Evolutionary conservation across 2,329 filamentous ascomycete species (phyloP).

Genomic region (Ophiostoma sp.): DNA sequence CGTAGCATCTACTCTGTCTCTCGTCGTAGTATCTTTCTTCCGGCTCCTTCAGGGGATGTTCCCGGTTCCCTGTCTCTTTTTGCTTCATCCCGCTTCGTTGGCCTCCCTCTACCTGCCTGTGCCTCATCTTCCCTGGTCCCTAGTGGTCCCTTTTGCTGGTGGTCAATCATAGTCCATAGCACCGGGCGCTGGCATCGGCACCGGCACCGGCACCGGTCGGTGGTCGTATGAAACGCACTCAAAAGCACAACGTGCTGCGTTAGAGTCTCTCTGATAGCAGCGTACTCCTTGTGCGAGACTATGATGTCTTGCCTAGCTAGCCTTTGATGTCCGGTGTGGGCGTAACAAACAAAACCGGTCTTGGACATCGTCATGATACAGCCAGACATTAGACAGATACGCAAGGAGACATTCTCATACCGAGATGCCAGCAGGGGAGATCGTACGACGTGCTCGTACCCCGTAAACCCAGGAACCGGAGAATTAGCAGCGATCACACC

Average conservation of each 20-base stretch:
- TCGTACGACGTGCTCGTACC: neutral
- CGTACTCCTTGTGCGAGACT: too few species aligned
- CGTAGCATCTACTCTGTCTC: neutral
- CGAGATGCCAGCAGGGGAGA: neutral
- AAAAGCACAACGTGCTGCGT: too few species aligned
- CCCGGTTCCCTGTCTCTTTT: neutral
- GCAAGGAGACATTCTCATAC: neutral
- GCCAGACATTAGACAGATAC: too few species aligned
- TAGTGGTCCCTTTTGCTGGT: neutral
- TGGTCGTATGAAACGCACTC: too few species aligned
- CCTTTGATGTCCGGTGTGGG: too few species aligned
- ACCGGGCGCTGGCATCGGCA: neutral
- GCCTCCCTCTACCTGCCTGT: neutral
- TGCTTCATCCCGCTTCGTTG: neutral
- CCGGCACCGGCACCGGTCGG: neutral
- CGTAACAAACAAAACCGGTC: too few species aligned
- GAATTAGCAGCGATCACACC: neutral
- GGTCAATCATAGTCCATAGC: neutral
- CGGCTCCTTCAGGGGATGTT: neutral
- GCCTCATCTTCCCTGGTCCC: neutral
- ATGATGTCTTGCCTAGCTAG: too few species aligned
- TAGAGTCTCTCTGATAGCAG: too few species aligned
- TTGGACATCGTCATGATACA: too few species aligned
- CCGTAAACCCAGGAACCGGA: neutral
- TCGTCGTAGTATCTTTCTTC: neutral